These are phyloP conservation scores for Yarrowia phangngaensis DNA, from an alignment of 805 yeast genomes.

Conservation along the genomic window DNA sequence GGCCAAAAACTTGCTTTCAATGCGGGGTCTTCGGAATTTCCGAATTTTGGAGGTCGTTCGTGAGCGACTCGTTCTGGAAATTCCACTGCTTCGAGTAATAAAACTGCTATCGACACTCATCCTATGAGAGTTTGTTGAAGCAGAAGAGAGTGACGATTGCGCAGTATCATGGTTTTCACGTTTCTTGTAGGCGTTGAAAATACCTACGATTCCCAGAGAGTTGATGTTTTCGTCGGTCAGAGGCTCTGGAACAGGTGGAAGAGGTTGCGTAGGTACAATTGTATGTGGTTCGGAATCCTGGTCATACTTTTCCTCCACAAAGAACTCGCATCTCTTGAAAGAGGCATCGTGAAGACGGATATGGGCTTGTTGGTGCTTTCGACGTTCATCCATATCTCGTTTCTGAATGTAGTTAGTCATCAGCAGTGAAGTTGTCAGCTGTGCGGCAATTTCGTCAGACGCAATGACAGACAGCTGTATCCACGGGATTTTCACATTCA, in stretches of 20 bases:
- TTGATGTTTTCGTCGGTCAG: constrained; percentile 21
- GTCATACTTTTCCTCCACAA: constrained; percentile 54
- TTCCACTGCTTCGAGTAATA: constrained; percentile 21
- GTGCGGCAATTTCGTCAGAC: constrained; percentile 37
- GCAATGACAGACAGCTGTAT: constrained; percentile 40
- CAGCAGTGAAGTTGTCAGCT: constrained; percentile 54
- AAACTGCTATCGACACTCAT: constrained; percentile 14
- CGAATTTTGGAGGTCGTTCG: constrained; percentile 4
- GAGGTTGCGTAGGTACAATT: constrained; percentile 49
- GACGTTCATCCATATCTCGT: constrained; percentile 46
- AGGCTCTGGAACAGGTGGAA: constrained; percentile 50
- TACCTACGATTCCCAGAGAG: constrained; percentile 10
- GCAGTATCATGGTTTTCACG: constrained; percentile 15
- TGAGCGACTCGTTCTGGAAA: not conserved
- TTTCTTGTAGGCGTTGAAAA: constrained; percentile 16
- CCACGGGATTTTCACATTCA: constrained; percentile 50
- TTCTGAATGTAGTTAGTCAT: constrained; percentile 59
- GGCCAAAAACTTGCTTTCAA: constrained; percentile 10
- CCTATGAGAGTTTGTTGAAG: constrained; percentile 15
- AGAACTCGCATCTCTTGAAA: constrained; percentile 71
- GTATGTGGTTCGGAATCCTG: constrained; percentile 50
- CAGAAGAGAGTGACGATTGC: constrained; percentile 12
- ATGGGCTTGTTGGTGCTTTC: constrained; percentile 59
- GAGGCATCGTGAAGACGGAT: constrained; percentile 73
- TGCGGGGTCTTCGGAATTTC: constrained; percentile 6